Conservation (phyloP, 441 rosid genomes). For the Corymbia calophylla region DNA sequence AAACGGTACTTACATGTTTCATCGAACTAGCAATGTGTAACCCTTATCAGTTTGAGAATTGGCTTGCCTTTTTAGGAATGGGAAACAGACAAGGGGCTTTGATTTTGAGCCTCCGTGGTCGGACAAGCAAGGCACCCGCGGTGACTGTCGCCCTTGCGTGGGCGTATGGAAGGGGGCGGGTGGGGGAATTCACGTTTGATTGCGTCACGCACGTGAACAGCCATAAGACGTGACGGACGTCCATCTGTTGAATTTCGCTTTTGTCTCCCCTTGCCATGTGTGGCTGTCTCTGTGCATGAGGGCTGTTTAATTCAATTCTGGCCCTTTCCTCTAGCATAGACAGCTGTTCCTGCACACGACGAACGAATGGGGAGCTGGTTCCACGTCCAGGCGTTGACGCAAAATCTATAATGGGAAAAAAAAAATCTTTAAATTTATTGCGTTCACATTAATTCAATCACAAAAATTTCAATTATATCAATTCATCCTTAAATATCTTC, state of each 20-base stretch:
- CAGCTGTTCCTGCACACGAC: neutral
- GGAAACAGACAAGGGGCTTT: neutral
- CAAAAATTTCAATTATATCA: neutral
- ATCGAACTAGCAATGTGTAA: neutral
- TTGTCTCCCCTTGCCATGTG: neutral
- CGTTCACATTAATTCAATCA: fast-evolving
- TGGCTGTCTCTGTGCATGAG: neutral
- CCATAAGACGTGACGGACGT: neutral
- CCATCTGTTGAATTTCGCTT: neutral
- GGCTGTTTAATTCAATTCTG: neutral
- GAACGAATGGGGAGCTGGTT: neutral
- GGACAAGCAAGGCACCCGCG: neutral
- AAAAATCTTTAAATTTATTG: neutral
- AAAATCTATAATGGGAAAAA: neutral
- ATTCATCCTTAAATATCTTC: neutral
- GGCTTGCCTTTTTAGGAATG: neutral
- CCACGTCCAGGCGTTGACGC: neutral
- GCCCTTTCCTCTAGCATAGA: neutral
- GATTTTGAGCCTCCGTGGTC: neutral
- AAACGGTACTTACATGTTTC: neutral
- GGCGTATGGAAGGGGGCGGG: neutral
- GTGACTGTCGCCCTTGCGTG: neutral
- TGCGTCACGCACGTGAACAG: neutral
- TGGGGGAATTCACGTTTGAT: neutral
- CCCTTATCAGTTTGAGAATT: neutral